Percentiles rank a stretch among this genome's conserved stretches.
Evolutionary conservation across 768 basidiomycete species (phyloP).

Genomic region (Cyclocybe cylindracea): DNA sequence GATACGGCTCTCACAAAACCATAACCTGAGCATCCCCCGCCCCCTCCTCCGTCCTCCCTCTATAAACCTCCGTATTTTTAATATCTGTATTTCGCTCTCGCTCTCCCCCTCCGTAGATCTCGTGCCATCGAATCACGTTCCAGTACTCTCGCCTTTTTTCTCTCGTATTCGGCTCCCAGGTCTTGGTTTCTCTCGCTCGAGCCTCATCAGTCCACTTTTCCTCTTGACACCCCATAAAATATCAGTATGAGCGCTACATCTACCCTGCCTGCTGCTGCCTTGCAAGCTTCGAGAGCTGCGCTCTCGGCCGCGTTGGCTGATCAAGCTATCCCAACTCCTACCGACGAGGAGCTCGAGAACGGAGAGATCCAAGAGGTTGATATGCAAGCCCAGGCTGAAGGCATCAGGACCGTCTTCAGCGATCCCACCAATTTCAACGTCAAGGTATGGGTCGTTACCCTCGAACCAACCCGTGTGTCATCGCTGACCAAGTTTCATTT

Average conservation of each 20-base stretch:
- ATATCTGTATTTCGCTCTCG: conserved; percentile 15
- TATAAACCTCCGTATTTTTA: conserved; percentile 9
- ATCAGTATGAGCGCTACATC: conserved; percentile 42
- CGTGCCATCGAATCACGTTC: conserved; percentile 2
- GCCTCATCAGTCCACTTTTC: conserved; percentile 7
- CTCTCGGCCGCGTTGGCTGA: conserved; percentile 67
- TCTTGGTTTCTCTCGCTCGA: conserved; percentile 12
- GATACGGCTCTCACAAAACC: conserved; percentile 24
- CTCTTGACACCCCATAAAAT: conserved; percentile 19
- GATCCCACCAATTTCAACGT: conserved; percentile 94
- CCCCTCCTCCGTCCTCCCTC: not conserved
- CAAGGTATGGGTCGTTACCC: conserved; percentile 58
- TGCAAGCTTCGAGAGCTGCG: conserved; percentile 81
- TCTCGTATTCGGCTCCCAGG: too few species aligned
- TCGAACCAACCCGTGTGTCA: not conserved
- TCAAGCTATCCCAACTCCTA: conserved; percentile 28
- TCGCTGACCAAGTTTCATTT: conserved; percentile 4
- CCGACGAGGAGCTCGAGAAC: conserved; percentile 55
- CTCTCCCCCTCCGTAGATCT: conserved; percentile 12
- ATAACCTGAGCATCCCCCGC: conserved; percentile 15
- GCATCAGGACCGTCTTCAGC: conserved; percentile 90
- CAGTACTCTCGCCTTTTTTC: conserved; percentile 4
- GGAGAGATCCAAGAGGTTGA: conserved; percentile 89
- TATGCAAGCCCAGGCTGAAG: conserved; percentile 81
- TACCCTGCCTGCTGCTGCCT: conserved; percentile 59